phyloP scores from a whole-genome alignment of 2,329 filamentous ascomycete genomes.

The Daldinia eschscholtzii region DNA sequence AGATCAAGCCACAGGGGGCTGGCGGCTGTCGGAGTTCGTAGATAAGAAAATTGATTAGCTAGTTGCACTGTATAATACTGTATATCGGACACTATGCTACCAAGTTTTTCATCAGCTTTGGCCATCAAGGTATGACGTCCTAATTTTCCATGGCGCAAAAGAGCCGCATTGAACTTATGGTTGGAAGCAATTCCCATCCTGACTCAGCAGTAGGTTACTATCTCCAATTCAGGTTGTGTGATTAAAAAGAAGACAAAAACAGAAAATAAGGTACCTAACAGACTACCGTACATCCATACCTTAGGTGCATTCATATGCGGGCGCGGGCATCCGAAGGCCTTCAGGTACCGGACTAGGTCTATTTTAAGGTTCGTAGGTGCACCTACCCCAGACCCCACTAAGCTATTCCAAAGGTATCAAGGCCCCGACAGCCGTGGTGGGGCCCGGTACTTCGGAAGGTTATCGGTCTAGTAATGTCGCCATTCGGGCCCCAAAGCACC shows the following conservation, averaged over 20 bases:
- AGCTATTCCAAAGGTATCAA: conserved; percentile 21
- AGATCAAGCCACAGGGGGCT: conserved; percentile 40
- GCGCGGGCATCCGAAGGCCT: conserved; percentile 13
- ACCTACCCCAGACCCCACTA: conserved; percentile 42
- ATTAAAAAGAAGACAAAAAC: background rate
- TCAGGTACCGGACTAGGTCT: conserved; percentile 29
- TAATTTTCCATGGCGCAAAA: background rate
- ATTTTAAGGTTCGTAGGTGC: conserved; percentile 35
- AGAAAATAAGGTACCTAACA: background rate
- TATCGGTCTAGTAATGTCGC: conserved; percentile 54
- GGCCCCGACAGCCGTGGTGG: conserved; percentile 49
- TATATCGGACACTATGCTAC: conserved; percentile 18
- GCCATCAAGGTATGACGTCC: background rate
- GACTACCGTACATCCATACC: background rate
- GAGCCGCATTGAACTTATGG: background rate
- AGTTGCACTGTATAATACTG: conserved; percentile 20
- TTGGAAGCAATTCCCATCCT: background rate
- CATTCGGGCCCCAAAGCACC: conserved; percentile 56
- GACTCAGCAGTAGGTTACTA: background rate
- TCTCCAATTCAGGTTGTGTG: background rate
- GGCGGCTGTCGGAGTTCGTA: conserved; percentile 38
- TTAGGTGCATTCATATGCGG: background rate
- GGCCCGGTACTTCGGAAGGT: conserved; percentile 44
- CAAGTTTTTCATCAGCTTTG: background rate
- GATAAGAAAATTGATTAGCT: conserved; percentile 23